Conservation (phyloP, 768 basidiomycete genomes). For the Lyophyllum semitale region DNA sequence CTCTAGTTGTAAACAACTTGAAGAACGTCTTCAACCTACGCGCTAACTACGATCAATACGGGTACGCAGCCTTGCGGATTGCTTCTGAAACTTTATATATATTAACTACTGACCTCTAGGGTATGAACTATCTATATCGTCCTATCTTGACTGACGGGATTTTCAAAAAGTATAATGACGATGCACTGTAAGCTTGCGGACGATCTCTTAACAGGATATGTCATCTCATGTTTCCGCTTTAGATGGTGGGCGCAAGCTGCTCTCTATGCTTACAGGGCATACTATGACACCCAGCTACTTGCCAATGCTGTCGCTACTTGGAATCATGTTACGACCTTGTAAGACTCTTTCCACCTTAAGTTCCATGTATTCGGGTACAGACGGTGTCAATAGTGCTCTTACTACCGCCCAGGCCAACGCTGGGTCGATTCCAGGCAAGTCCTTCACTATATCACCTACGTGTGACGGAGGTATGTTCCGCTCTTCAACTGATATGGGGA, state of each 20-base stretch:
- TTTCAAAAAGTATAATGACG: conserved; percentile 42
- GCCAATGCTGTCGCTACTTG: conserved; percentile 48
- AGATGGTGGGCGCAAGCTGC: conserved; percentile 61
- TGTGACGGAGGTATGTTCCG: conserved; percentile 43
- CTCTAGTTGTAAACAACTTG: conserved; percentile 38
- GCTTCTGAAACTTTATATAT: background rate
- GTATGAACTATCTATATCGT: conserved; percentile 5
- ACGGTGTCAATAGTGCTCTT: conserved; percentile 34
- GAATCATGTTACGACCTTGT: conserved; percentile 50
- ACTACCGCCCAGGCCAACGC: conserved; percentile 39
- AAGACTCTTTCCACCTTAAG: conserved; percentile 10
- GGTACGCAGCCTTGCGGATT: conserved; percentile 25
- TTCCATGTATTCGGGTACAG: background rate
- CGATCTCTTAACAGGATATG: background rate
- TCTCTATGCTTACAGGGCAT: conserved; percentile 49
- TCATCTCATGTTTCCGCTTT: background rate
- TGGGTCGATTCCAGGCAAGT: conserved; percentile 41
- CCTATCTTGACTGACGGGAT: conserved; percentile 6
- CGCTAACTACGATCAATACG: conserved; percentile 44
- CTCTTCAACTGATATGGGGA: background rate
- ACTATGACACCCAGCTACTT: conserved; percentile 42
- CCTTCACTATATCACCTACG: conserved; percentile 38
- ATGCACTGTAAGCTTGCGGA: conserved; percentile 38
- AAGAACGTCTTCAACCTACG: conserved; percentile 40
- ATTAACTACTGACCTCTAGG: background rate